Evolutionary conservation across 768 basidiomycete genomes (phyloP), one percentile per base, ranked within the genome.

Genomic region (Russula sp.): DNA sequence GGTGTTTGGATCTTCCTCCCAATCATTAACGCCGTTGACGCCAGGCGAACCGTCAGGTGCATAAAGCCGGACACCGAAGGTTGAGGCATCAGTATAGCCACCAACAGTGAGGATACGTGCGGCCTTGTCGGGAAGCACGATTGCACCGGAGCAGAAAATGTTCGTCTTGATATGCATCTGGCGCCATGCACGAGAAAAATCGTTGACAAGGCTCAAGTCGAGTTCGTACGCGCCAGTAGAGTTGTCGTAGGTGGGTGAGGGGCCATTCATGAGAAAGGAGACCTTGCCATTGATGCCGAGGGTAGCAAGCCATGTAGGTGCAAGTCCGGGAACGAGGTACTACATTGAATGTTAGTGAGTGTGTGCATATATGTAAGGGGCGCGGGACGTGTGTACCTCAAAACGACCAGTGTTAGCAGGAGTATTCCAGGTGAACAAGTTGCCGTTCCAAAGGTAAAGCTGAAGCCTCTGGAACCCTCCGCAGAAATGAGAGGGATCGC

Each of bases 241-340:
- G 72, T 89, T 89, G 3, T 71, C 63, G 59, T 77, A 84, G 39
- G 82, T 81, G 59, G 79, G 79, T 31, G 87, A 89, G 10, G 87
- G 86, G 3, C 58, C 74, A 71, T 91, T 92, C 73, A 91, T 89
- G 6, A 92, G 76, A 75, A 91, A 88, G 1, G 84, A 81, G 53
- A 91, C 85, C 70, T 91, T 92, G 77, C 87, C 85, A 76, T 91
- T 91, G 73, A 88, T 78, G 1, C 89, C 88, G 35, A 92, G 75
- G 0, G 89, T 91, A 3, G 87, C 84, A 42, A 90, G 82, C 61
- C 90, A 76, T 4, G 89, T 88, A 13, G 89, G 83, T 56, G 89
- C 79, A 39, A 89, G 78, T 2, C 89, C 89, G 0, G 76, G 74
- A 18, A 82, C 75, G 37, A 83, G 71, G 69, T 77, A 78, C 78